Evolutionary conservation across 192 early-diverging fungal genomes (phyloP).

Genomic region (Rhizoclosmatium sp.): DNA sequence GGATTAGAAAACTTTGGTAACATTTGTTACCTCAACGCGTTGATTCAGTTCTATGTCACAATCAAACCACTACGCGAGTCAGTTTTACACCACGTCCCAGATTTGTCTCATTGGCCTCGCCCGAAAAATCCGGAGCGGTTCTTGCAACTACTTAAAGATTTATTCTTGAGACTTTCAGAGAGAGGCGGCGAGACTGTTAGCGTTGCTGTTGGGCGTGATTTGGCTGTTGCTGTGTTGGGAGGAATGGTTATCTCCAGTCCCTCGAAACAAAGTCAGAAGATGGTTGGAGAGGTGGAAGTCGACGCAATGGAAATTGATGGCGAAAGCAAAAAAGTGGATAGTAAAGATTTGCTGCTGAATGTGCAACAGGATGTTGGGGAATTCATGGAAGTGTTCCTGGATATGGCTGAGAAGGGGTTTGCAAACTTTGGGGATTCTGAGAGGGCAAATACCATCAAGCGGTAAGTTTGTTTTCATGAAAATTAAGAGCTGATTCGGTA

Average conservation of each 20-base stretch:
- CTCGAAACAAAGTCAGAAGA: not conserved
- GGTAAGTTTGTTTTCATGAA: slow-evolving; percentile 5
- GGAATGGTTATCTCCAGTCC: not conserved
- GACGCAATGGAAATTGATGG: slow-evolving; percentile 6
- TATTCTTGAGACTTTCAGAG: slow-evolving; percentile 9
- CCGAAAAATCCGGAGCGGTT: not conserved
- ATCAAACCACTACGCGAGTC: slow-evolving; percentile 30
- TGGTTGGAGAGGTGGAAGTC: not conserved
- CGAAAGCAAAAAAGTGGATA: not conserved
- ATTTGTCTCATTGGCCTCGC: not conserved
- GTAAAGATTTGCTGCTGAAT: slow-evolving; percentile 5
- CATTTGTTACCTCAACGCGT: slow-evolving; percentile 38
- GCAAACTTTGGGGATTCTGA: not conserved
- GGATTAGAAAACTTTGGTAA: slow-evolving; percentile 37
- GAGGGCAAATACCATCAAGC: slow-evolving; percentile 5
- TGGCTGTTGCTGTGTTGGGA: slow-evolving; percentile 15
- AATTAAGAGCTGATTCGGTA: not conserved
- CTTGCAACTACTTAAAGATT: slow-evolving; percentile 1
- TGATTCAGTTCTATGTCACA: slow-evolving; percentile 33
- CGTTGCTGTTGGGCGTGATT: slow-evolving; percentile 16
- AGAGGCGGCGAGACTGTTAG: not conserved
- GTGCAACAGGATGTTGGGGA: slow-evolving; percentile 34
- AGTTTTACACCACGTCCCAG: not conserved
- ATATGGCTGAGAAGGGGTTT: slow-evolving; percentile 34
- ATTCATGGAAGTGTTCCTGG: slow-evolving; percentile 35